These are phyloP conservation scores for Tetradesmus obliquus DNA, from an alignment of 139 green algal species.

Conservation along the genomic window DNA sequence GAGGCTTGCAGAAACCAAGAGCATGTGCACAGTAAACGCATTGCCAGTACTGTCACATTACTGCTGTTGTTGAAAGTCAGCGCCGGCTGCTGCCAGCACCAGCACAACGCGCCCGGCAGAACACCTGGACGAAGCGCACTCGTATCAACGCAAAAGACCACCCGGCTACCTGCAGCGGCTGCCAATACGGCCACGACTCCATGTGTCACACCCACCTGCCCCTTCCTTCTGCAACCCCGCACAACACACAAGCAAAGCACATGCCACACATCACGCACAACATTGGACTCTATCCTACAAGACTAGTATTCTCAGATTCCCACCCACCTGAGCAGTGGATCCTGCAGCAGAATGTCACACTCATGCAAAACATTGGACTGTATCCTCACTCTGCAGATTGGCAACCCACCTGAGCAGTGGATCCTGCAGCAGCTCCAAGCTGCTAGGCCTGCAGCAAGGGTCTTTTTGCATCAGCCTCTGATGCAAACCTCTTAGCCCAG, in stretches of 20 bases:
- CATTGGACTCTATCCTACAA: too few relatives aligned
- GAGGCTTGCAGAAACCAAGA: not conserved
- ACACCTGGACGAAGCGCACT: too few relatives aligned
- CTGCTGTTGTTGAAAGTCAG: not conserved
- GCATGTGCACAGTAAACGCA: too few relatives aligned
- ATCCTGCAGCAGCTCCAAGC: constrained; percentile 6
- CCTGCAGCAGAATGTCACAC: not conserved
- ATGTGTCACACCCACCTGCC: too few relatives aligned
- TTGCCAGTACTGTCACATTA: too few relatives aligned
- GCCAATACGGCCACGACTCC: too few relatives aligned
- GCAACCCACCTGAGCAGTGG: not conserved
- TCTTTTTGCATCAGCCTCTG: constrained; percentile 21
- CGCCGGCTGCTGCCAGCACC: not conserved
- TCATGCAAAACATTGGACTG: too few relatives aligned
- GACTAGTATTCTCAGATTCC: too few relatives aligned
- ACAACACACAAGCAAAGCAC: not conserved
- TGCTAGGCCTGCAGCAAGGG: constrained; percentile 2
- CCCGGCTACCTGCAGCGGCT: too few relatives aligned
- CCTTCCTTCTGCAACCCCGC: not conserved
- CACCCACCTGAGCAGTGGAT: not conserved
- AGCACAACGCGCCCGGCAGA: not conserved
- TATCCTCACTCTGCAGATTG: too few relatives aligned
- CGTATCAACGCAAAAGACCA: too few relatives aligned
- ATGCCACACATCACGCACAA: not conserved
- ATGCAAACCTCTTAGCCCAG: not conserved